Evolutionary conservation across 345 rosid species (phyloP), one percentile per base, ranked within the genome.

Genomic region (Rubroshorea leprosula): DNA sequence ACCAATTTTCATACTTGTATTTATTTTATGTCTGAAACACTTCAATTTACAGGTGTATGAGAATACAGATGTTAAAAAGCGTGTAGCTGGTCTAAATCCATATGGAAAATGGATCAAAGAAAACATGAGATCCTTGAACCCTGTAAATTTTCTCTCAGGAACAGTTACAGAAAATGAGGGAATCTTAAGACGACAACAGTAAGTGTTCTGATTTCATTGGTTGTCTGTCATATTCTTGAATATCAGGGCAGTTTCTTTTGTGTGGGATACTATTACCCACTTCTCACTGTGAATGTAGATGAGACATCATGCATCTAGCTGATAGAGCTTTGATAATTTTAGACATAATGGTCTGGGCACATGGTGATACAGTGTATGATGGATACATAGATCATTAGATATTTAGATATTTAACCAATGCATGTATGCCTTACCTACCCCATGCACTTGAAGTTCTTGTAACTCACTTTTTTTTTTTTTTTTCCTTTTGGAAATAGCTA

Each of bases 61-160:
- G 77, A 93, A 93, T 38, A 85, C 96, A 19, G 96, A 89, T 53
- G 99, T 93, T 22, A 93, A 93, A 76, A 93, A 81, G 77, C 64
- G 78, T 66, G 80, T 89, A 47, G 96, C 99, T 41, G 78, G 82
- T 48, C 70, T 66, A 60, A 77, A 89, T 76, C 96, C 99, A 0
- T 93, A 80, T 54, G 96, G 99, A 62, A 82, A 85, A 61, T 93
- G 99, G 99, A 68, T 83, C 9, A 63, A 74, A 54, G 91, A 87
- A 74, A 93, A 93, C 69, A 52, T 77, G 70, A 79, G 86, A 63
- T 71, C 81, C 69, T 67, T 89, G 75, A 87, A 89, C 72, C 83
- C 88, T 47, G 76, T 50, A 54, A 85, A 82, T 39, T 87, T 83
- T 70, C 76, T 76, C 49, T 77, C 99, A 9, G 38, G 86, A 60